Base-by-base conservation (phyloP, 768 basidiomycete species). In the Termitomyces sp. region DNA sequence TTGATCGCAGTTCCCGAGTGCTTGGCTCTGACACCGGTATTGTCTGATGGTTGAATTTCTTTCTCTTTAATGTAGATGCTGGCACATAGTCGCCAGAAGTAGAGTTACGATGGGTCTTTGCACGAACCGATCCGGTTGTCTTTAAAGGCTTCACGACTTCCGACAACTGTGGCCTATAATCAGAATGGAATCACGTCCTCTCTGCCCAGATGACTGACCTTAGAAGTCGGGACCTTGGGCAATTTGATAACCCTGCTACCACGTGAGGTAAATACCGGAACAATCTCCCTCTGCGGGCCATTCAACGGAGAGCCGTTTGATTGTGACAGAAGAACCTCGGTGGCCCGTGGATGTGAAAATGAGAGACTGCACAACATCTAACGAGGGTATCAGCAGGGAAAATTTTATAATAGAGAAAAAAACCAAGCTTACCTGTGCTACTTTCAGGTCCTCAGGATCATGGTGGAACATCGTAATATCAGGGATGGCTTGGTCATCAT, bases 381-480 rank as follows among this genome's bases (percentile, higher is more conserved):
- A n/a, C 30, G 46, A 30, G 35, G 37, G 28, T 35, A 44, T 60
- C 26, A 49, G 46, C 14, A n/a, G 9, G 34, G 22, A 26, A 35
- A 21, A 28, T 45, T 22, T 19, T 17, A 38, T 10, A 10, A 38
- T 5, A 24, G 1, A 22, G 11, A 50, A 24, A 49, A 50, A 5
- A 19, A 28, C 14, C 11, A 24, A 50, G 28, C 44, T 54, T 37
- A 80, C 87, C 75, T 87, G 77, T 35, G 87, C 87, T 10, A 79
- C 79, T 53, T 70, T 73, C 52, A 86, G 59, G 51, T 86, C 83
- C 44, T 84, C 84, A 0, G 65, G 38, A 57, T 77, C 70, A 64
- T 60, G 56, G 59, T 65, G 60, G 60, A 68, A 32, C 59, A 62
- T 40, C 54, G 62, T 52, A 55, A 65, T 51, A 47, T 68, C 58